These are phyloP conservation scores for Phaeoacremonium minimum DNA, from an alignment of 2,329 filamentous ascomycete species.

Conservation along the genomic window DNA sequence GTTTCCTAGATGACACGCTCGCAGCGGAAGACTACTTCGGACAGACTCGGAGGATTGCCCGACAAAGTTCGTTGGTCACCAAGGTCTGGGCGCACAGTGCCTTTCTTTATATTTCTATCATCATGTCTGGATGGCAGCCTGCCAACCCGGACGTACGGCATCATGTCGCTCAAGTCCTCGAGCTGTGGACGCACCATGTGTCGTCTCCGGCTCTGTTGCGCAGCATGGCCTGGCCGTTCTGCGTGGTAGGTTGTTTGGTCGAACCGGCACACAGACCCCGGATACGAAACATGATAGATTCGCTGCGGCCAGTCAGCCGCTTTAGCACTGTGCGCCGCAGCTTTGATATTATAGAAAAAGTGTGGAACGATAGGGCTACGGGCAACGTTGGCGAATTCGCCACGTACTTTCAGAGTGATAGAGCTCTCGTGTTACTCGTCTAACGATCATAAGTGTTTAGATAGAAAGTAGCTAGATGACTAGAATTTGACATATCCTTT, in stretches of 20 bases:
- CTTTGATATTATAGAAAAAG: constrained; percentile 38
- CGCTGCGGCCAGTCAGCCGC: constrained; percentile 35
- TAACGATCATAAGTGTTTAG: too few relatives aligned
- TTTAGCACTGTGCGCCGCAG: constrained; percentile 41
- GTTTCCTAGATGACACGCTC: too few relatives aligned
- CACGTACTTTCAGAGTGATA: too few relatives aligned
- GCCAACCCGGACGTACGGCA: constrained; percentile 32
- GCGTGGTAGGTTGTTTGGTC: constrained; percentile 28
- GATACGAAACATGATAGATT: constrained; percentile 34
- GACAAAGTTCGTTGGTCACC: too few relatives aligned
- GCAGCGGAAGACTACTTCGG: too few relatives aligned
- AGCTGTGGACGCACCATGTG: constrained; percentile 9
- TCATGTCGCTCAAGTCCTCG: constrained; percentile 12
- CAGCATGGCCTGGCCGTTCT: constrained; percentile 28
- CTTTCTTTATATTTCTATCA: constrained; percentile 41
- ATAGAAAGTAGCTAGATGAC: too few relatives aligned
- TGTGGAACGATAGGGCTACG: too few relatives aligned
- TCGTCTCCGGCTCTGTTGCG: constrained; percentile 22
- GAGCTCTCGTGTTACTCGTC: too few relatives aligned
- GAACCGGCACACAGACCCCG: constrained; percentile 32
- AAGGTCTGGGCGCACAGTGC: constrained; percentile 44
- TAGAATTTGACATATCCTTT: constrained; percentile 27
- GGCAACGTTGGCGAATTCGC: too few relatives aligned
- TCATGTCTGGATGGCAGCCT: constrained; percentile 47
- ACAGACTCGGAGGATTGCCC: too few relatives aligned